phyloP scores from a whole-genome alignment of 2,329 filamentous ascomycete species.

The Eutypella sp. region DNA sequence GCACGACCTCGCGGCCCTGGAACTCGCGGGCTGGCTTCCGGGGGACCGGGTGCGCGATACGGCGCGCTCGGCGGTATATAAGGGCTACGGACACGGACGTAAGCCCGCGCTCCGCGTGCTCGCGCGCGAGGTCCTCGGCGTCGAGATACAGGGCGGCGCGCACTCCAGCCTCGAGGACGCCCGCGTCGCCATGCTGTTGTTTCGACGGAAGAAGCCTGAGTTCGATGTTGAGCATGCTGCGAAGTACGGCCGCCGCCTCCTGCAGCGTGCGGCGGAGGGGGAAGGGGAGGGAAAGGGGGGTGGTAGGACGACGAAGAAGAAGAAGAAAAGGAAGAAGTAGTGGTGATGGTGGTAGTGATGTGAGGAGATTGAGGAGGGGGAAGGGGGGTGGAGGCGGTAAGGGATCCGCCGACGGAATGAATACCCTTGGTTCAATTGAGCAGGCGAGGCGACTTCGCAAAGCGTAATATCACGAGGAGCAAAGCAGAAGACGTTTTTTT shows the following conservation, averaged over 20 bases:
- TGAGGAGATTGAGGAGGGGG: background rate
- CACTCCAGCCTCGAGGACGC: slow-evolving; percentile 76
- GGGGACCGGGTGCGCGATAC: slow-evolving; percentile 84
- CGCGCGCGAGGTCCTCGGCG: slow-evolving; percentile 50
- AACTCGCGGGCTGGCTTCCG: slow-evolving; percentile 66
- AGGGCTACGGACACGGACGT: slow-evolving; percentile 60
- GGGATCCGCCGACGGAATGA: too few species aligned
- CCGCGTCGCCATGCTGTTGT: slow-evolving; percentile 83
- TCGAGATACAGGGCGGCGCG: slow-evolving; percentile 59
- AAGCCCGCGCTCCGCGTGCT: slow-evolving; percentile 63
- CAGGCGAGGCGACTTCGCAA: too few species aligned
- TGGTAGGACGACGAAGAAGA: slow-evolving; percentile 35
- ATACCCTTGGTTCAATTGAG: too few species aligned
- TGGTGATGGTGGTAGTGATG: slow-evolving; percentile 17
- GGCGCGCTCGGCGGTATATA: slow-evolving; percentile 69
- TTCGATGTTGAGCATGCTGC: slow-evolving; percentile 79
- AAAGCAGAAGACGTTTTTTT: background rate
- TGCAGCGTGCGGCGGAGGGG: slow-evolving; percentile 24
- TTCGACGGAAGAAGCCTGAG: slow-evolving; percentile 72
- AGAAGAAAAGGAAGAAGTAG: slow-evolving; percentile 37
- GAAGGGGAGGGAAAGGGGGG: slow-evolving; percentile 27
- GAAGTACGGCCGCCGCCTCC: slow-evolving; percentile 60
- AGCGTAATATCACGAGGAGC: background rate
- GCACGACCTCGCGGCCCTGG: slow-evolving; percentile 68
- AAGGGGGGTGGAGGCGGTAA: background rate